phyloP scores from a whole-genome alignment of 305 asterid species.

The Rubia occidens region DNA sequence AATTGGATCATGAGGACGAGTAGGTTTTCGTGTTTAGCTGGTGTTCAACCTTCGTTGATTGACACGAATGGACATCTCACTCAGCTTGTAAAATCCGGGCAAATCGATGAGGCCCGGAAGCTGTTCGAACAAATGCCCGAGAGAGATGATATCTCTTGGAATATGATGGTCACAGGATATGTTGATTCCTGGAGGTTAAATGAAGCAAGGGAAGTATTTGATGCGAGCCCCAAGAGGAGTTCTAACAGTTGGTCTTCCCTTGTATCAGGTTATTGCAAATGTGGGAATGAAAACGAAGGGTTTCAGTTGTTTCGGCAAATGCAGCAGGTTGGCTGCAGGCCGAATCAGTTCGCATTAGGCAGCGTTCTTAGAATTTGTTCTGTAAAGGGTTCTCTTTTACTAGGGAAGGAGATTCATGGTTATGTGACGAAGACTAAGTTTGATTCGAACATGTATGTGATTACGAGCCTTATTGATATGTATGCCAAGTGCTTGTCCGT shows the following conservation, averaged over 20 bases:
- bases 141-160: constrained; percentile 62
- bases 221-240: constrained; percentile 38
- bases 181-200: constrained; percentile 47
- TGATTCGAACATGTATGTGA: constrained; percentile 48
- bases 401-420: constrained; percentile 64
- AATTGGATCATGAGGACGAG: constrained; percentile 17
- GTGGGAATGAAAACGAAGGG: constrained; percentile 49
- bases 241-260: constrained; percentile 71
- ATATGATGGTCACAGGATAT: constrained; percentile 55
- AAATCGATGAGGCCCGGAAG: constrained; percentile 42
- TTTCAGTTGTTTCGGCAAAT: constrained; percentile 50
- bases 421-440: constrained; percentile 45
- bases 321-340: constrained; percentile 46
- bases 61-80: constrained; percentile 32
- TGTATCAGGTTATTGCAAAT: constrained; percentile 65
- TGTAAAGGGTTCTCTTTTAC: constrained; percentile 39
- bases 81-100: constrained; percentile 29
- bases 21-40: constrained; percentile 12
- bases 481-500: constrained; percentile 51
- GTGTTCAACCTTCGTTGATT: constrained; percentile 19
- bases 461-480: constrained; percentile 70
- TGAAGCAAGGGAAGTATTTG: constrained; percentile 52
- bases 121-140: constrained; percentile 66
- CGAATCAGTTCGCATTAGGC: constrained; percentile 56
- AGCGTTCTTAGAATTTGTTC: constrained; percentile 75